Conservation (phyloP, 257 asterid species). For the Jacaranda mimosifolia region DNA sequence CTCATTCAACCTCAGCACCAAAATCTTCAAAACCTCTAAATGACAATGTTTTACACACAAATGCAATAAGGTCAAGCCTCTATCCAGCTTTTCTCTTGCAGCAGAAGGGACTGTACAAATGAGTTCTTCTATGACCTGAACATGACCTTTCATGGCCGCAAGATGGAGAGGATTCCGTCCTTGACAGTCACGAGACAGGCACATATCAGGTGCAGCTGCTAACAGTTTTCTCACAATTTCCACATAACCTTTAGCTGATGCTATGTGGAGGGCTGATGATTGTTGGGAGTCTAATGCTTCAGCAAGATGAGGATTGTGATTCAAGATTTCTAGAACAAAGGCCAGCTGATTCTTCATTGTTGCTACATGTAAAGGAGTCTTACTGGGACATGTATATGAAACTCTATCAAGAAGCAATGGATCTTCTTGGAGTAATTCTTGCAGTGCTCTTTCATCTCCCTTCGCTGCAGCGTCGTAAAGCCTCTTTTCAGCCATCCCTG, state of each 20-base stretch:
- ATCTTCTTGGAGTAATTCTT: constrained; percentile 40
- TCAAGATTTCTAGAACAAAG: constrained; percentile 43
- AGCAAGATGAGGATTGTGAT: constrained; percentile 38
- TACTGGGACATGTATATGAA: constrained; percentile 42
- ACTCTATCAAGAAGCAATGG: constrained; percentile 47
- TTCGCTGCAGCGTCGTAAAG: constrained; percentile 52
- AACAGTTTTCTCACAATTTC: constrained; percentile 35
- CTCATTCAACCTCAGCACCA: constrained; percentile 36
- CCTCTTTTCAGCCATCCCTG: constrained; percentile 35
- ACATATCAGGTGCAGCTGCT: constrained; percentile 48
- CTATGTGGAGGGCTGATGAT: constrained; percentile 58
- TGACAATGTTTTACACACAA: constrained; percentile 49
- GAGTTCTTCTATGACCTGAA: constrained; percentile 38
- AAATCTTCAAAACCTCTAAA: constrained; percentile 44
- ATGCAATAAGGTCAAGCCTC: constrained; percentile 50
- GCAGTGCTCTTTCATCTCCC: constrained; percentile 38
- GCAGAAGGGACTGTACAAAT: constrained; percentile 36
- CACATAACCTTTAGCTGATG: constrained; percentile 48
- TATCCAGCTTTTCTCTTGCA: constrained; percentile 45
- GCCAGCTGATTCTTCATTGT: constrained; percentile 38
- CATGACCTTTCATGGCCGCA: constrained; percentile 60
- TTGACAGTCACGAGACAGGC: constrained; percentile 49
- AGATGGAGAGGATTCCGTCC: constrained; percentile 68
- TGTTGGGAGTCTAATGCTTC: constrained; percentile 44
- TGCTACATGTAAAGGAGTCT: constrained; percentile 61